A percentile compares a stretch with the other conserved stretches of the same genome.
phyloP scores from a whole-genome alignment of 176 grass and related monocot genomes.

The Pharus latifolius region DNA sequence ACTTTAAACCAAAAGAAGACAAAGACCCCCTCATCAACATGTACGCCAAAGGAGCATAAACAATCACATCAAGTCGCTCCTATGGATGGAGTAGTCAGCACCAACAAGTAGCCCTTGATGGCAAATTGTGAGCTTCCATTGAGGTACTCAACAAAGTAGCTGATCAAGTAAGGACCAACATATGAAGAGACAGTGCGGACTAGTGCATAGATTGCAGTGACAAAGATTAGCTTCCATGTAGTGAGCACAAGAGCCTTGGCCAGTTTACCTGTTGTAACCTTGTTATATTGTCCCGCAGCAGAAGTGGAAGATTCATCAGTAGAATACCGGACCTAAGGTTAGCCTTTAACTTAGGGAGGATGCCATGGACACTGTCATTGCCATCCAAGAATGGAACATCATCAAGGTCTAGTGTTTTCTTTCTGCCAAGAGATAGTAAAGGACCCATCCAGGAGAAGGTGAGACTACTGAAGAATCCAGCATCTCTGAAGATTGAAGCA shows the following conservation, averaged over 20 bases:
- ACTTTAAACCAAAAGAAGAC: too few relatives aligned
- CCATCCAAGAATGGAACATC: constrained; percentile 47
- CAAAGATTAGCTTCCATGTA: constrained; percentile 21
- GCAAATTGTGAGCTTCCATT: constrained; percentile 17
- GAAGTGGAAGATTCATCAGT: not conserved
- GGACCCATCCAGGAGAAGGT: constrained; percentile 73
- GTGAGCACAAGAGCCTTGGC: constrained; percentile 33
- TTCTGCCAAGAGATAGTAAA: constrained; percentile 46
- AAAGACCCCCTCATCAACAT: too few relatives aligned
- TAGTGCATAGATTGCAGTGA: constrained; percentile 45
- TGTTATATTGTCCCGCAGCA: not conserved
- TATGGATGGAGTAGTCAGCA: too few relatives aligned
- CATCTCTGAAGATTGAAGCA: constrained; percentile 36
- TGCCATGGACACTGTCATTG: constrained; percentile 26
- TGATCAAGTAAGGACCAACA: constrained; percentile 67
- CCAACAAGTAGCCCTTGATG: constrained; percentile 42
- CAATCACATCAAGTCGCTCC: too few relatives aligned
- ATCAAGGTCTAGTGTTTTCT: constrained; percentile 50
- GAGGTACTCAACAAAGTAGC: constrained; percentile 55
- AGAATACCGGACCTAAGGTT: constrained; percentile 37
- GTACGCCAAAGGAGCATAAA: too few relatives aligned
- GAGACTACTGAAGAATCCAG: constrained; percentile 42
- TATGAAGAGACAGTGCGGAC: constrained; percentile 46
- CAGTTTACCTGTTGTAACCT: constrained; percentile 32
- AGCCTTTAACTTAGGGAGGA: constrained; percentile 38